Conservation (phyloP, 1,284 basidiomycete genomes). For the Ceratobasidium theobromae region DNA sequence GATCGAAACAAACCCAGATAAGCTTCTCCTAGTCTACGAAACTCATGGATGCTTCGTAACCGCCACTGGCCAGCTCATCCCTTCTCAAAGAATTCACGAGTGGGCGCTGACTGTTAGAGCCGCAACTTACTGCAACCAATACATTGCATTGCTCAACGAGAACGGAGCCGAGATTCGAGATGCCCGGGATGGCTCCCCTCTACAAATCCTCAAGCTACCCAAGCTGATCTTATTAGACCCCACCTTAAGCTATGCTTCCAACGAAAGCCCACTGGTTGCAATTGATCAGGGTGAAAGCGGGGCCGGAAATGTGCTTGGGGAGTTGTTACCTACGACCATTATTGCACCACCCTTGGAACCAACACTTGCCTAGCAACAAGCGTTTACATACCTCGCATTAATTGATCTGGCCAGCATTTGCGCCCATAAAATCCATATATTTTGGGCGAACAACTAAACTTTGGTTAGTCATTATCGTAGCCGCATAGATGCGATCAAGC, state of each 20-base stretch:
- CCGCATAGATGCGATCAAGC: background rate
- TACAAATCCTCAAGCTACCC: conserved; percentile 7
- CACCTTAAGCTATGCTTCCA: background rate
- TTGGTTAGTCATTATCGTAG: background rate
- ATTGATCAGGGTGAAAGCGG: background rate
- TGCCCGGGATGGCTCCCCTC: background rate
- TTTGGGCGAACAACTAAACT: no score
- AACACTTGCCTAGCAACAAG: background rate
- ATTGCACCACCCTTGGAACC: background rate
- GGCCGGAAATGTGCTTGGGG: background rate
- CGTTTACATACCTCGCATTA: no score
- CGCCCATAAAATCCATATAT: no score
- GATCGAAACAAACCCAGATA: background rate
- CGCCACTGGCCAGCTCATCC: background rate
- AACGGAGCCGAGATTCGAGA: background rate
- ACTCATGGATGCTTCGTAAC: conserved; percentile 13
- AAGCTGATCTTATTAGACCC: background rate
- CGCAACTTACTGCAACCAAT: background rate
- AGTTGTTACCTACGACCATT: background rate
- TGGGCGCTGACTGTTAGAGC: conserved; percentile 4
- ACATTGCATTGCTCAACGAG: conserved; percentile 2
- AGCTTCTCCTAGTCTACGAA: conserved; percentile 15
- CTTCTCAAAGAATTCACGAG: background rate
- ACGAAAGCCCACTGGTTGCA: background rate
- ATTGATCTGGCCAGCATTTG: background rate